Evolutionary conservation across 192 early-diverging fungal genomes (phyloP), one percentile per base, ranked within the genome.

Genomic region (Umbelopsis isabellina): DNA sequence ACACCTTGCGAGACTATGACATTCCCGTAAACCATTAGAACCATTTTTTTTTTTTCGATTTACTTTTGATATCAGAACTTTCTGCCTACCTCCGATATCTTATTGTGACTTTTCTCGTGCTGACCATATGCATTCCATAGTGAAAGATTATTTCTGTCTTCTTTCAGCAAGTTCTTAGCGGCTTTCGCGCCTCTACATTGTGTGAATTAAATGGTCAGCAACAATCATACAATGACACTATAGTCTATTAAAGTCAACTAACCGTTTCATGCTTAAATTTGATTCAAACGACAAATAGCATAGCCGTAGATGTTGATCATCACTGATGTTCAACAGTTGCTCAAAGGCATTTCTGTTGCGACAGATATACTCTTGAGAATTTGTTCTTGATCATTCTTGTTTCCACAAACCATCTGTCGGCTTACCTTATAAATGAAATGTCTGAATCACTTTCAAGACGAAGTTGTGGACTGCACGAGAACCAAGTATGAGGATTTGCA

Each of bases 121-220:
- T 82, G 83, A 2, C 84, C 84, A 66, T 83, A 86, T 2, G 77
- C 83, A 69, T 88, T 88, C 86, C 83, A 86, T 41, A 88, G 67
- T 4, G 75, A 48, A 0, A 88, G 72, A 73, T 82, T 80, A 64
- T 76, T 79, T 13, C 75, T 58, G 11, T 84, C 75, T 13, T 50
- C 51, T 35, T 83, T 84, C 9, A 84, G 46, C 23, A 84, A 67
- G 2, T 71, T 75, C 61, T 85, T 84, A n/a, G 84, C 83, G 50
- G 81, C 46, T 49, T 79, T 82, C 13, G 81, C 76, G 11, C 77
- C 77, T 35, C 83, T 86, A 61, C 41, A 74, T 9, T 44, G 16
- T 66, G 13, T 35, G 22, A 49, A 46, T 33, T 16, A 11, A 53
- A 46, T 9, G 3, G 15, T n/a, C 11, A 18, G 21, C 12, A 66